Base-by-base conservation (phyloP, 352 stramenopile species). In the Phytophthora niederhauseri region DNA sequence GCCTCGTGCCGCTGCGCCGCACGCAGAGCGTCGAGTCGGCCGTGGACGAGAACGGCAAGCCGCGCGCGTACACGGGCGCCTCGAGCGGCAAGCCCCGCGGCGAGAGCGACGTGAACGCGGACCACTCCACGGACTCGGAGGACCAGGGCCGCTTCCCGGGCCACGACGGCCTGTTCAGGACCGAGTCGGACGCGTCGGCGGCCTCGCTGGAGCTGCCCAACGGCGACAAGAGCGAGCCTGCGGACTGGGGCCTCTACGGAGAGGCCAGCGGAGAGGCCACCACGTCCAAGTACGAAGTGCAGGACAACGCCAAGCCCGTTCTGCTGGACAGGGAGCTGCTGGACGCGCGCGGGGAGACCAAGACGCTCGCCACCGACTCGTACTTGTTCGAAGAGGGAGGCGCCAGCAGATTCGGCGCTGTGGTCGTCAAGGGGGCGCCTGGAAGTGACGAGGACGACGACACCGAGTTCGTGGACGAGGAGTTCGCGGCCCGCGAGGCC, bases 301-400 rank as follows among this genome's bases (percentile, higher is more conserved):
- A 72, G 24, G 77, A 90, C 28, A 66, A 69, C 15, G 66, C 34
- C n/a, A 72, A 52, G 3, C 63, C 68, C 3, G 57, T 91, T 53
- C 41, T 89, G 49, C 68, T 92, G n/a, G 83, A 92, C 52, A 75
- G 82, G 22, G 81, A 90, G 49, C 67, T 92, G 52, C 57, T 92
- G 45, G 48, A 77, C 50, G 56, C 57, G 11, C 49, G 60, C 9
- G 66, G 45, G 12, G 70, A 73, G 54, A 66, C 65, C 19, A 78
- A 73, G 52, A 77, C 68, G 22, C 19, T 85, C 34, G 80, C 82
- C 1, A 85, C 69, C 5, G 84, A 92, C 59, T 61, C 73, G 19
- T 92, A 89, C 60, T 56, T 92, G 50, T 92, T 92, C 59, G 82
- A 89, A 20, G 80, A 89, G 17, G 70, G 57, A 2, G 71, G 75